Conservation (phyloP, 495 filamentous ascomycete genomes). For the Hyaloscypha finlandica region DNA sequence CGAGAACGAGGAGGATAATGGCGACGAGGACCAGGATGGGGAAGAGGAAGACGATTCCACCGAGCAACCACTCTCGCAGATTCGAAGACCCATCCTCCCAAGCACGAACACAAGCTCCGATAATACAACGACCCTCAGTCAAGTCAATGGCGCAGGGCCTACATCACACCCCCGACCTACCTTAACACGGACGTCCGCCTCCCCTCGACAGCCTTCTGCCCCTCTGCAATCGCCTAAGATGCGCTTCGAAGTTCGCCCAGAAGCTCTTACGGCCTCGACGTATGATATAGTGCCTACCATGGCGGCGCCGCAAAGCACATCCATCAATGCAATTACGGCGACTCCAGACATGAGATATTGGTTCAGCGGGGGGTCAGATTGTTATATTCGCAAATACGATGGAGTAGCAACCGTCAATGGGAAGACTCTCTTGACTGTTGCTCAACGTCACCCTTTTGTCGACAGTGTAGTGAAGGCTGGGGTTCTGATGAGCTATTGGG, state of each 20-base stretch:
- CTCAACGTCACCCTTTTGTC: slow-evolving; percentile 95
- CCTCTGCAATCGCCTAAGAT: slow-evolving; percentile 43
- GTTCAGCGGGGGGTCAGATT: slow-evolving; percentile 90
- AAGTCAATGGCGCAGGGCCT: slow-evolving; percentile 27
- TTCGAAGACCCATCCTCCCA: slow-evolving; percentile 43
- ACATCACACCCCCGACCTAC: slow-evolving; percentile 33
- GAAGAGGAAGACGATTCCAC: slow-evolving; percentile 59
- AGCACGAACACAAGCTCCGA: slow-evolving; percentile 39
- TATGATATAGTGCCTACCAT: slow-evolving; percentile 98
- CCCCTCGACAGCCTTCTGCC: slow-evolving; percentile 46
- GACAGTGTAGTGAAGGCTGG: slow-evolving; percentile 96
- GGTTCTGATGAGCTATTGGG: slow-evolving; percentile 94
- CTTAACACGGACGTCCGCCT: slow-evolving; percentile 47
- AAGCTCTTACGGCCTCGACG: slow-evolving; percentile 75
- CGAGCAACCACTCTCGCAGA: slow-evolving; percentile 57
- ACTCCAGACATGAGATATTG: slow-evolving; percentile 97
- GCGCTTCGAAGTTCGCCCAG: slow-evolving; percentile 72
- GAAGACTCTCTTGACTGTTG: slow-evolving; percentile 90
- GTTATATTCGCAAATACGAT: slow-evolving; percentile 94
- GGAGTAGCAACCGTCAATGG: slow-evolving; percentile 94
- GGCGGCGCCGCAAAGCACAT: slow-evolving; percentile 92
- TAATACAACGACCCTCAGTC: slow-evolving; percentile 23
- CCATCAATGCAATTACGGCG: slow-evolving; percentile 87
- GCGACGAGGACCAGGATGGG: slow-evolving; percentile 60
- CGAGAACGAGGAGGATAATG: slow-evolving; percentile 63